These are phyloP conservation scores for Ophiostoma quercus DNA, from an alignment of 2,329 filamentous ascomycete genomes.

Conservation along the genomic window DNA sequence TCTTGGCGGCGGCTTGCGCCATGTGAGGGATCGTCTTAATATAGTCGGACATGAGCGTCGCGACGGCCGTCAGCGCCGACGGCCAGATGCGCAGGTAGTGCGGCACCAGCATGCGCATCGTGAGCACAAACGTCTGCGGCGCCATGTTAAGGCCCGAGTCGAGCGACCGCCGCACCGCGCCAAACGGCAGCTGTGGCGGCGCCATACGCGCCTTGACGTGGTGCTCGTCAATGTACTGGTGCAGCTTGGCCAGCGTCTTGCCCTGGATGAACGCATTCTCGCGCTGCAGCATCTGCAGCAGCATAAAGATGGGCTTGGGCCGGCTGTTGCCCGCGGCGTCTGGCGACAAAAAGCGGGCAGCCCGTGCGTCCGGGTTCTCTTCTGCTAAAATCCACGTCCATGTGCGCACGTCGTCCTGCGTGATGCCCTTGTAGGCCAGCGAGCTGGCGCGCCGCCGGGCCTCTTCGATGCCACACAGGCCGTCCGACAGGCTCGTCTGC, in stretches of 20 bases:
- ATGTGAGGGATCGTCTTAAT: constrained; percentile 27
- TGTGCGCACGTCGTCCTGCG: constrained; percentile 35
- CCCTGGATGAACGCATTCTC: constrained; percentile 34
- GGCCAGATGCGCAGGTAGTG: constrained; percentile 34
- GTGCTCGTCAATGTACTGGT: constrained; percentile 32
- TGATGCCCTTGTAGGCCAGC: constrained; percentile 34
- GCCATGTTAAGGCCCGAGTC: constrained; percentile 30
- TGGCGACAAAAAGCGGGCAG: constrained; percentile 35
- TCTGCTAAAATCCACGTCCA: constrained; percentile 42
- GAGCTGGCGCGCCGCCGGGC: constrained; percentile 28
- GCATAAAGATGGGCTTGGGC: constrained; percentile 39
- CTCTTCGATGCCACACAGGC: constrained; percentile 22
- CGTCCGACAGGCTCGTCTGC: constrained; percentile 27
- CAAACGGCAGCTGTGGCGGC: constrained; percentile 21
- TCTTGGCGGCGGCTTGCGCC: constrained; percentile 22
- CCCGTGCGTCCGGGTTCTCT: constrained; percentile 34
- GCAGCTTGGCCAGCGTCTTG: constrained; percentile 33
- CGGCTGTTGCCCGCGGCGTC: constrained; percentile 26
- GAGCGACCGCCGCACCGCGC: constrained; percentile 25
- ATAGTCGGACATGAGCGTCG: constrained; percentile 31
- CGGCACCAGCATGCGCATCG: constrained; percentile 31
- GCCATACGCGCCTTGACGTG: constrained; percentile 22
- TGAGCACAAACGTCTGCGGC: constrained; percentile 27
- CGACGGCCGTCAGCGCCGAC: constrained; percentile 31
- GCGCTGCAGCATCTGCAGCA: constrained; percentile 36